These are phyloP conservation scores for Neurospora sp. DNA, from an alignment of 495 filamentous ascomycete genomes.

Conservation along the genomic window DNA sequence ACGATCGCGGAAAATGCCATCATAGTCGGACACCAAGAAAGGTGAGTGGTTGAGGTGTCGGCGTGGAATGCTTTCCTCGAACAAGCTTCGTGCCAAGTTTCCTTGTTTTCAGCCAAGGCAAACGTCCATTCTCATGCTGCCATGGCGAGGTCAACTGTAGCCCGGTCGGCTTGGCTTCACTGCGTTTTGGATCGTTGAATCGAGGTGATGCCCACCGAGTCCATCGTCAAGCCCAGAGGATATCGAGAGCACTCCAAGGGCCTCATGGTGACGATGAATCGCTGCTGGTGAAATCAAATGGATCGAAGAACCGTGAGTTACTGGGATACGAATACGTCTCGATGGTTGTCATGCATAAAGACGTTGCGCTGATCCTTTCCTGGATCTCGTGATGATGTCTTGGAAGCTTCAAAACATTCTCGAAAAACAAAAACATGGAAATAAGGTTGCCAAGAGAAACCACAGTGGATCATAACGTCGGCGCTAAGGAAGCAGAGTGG, in stretches of 20 bases:
- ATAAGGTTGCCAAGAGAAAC: neutral
- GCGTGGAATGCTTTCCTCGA: neutral
- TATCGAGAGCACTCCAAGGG: too few species aligned
- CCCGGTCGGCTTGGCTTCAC: neutral
- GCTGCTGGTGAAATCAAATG: too few species aligned
- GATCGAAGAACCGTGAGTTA: too few species aligned
- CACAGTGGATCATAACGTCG: neutral
- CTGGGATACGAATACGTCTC: neutral
- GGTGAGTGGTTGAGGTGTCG: neutral
- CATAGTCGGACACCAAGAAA: neutral
- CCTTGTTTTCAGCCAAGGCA: neutral
- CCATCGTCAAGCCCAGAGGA: neutral
- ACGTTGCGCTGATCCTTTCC: neutral
- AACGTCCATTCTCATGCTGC: neutral
- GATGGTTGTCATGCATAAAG: neutral
- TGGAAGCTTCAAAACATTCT: neutral
- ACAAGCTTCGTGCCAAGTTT: neutral
- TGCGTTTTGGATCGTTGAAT: neutral
- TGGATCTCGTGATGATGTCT: neutral
- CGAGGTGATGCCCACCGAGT: neutral
- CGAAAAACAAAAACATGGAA: neutral
- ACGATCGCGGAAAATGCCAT: neutral
- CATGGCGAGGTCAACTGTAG: neutral
- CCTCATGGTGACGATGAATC: too few species aligned
- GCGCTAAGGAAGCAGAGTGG: neutral